phyloP scores from a whole-genome alignment of 192 early-diverging fungal species.

The Thoreauomyces humboldtii region DNA sequence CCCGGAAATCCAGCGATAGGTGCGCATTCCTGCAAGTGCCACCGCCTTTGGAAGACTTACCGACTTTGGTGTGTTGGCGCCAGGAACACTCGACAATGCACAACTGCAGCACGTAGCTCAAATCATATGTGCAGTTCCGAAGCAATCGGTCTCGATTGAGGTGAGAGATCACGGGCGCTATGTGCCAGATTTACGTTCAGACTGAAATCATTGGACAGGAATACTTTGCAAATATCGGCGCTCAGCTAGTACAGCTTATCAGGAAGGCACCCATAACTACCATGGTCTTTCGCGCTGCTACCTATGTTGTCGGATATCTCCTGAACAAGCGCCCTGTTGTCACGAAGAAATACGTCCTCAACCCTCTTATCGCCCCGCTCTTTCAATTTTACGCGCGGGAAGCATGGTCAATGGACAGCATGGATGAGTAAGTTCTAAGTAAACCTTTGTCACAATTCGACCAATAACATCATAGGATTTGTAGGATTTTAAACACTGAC shows the following conservation, averaged over 20 bases:
- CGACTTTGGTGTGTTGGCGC: conserved; percentile 3
- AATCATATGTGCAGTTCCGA: conserved; percentile 57
- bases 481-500: too few relatives aligned
- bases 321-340: conserved; percentile 48
- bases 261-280: neutral
- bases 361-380: conserved; percentile 29
- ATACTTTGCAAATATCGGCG: conserved; percentile 51
- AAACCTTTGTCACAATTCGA: too few relatives aligned
- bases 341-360: conserved; percentile 48
- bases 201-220: conserved; percentile 19
- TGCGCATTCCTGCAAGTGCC: conserved; percentile 27
- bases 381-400: conserved; percentile 18
- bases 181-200: neutral
- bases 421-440: too few relatives aligned
- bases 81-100: conserved; percentile 41
- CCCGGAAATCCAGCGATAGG: conserved; percentile 39
- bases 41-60: neutral
- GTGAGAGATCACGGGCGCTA: conserved; percentile 24
- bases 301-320: conserved; percentile 54
- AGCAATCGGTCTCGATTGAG: conserved; percentile 56
- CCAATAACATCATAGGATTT: neutral
- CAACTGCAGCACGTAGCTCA: conserved; percentile 59
- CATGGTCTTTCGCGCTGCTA: conserved; percentile 26
- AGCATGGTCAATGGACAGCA: too few relatives aligned
- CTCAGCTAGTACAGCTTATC: conserved; percentile 40